Evolutionary conservation across 1,284 basidiomycete species (phyloP).

Genomic region (Earliella scabrosa): DNA sequence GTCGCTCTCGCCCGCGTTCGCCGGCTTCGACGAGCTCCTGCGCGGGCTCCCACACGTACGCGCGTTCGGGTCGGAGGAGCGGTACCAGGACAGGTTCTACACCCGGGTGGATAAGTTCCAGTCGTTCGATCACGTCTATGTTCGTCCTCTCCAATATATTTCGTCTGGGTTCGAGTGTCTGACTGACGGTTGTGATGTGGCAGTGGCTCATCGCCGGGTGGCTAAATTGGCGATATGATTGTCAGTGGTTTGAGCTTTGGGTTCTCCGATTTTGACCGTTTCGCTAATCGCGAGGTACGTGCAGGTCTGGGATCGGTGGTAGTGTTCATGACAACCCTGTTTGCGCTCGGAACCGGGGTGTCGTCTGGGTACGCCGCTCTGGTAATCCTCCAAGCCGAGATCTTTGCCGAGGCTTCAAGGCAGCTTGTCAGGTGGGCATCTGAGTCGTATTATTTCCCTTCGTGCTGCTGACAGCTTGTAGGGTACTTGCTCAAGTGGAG

Average conservation of each 20-base stretch:
- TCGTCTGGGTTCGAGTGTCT: neutral
- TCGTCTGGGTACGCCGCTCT: constrained; percentile 78
- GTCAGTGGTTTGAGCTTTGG: too few species aligned
- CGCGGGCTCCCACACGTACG: constrained; percentile 79
- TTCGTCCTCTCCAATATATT: constrained; percentile 37
- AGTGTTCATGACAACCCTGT: constrained; percentile 74
- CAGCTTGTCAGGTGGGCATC: constrained; percentile 59
- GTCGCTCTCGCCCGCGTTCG: constrained; percentile 70
- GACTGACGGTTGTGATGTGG: constrained; percentile 3
- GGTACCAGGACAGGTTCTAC: constrained; percentile 79
- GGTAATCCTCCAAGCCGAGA: constrained; percentile 76
- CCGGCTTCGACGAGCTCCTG: constrained; percentile 81
- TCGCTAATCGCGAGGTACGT: too few species aligned
- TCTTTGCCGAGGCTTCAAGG: constrained; percentile 71
- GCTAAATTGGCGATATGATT: constrained; percentile 77
- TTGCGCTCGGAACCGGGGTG: constrained; percentile 71
- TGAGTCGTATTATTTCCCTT: neutral
- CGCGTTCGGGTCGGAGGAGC: constrained; percentile 80
- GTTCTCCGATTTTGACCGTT: too few species aligned
- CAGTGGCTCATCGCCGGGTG: constrained; percentile 72
- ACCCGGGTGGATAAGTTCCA: constrained; percentile 79
- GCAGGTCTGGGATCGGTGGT: constrained; percentile 76
- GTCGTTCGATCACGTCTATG: constrained; percentile 72
- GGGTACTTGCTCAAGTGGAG: constrained; percentile 69
- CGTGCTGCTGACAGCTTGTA: constrained; percentile 25